A percentile compares a stretch with the other conserved stretches of the same genome.
Evolutionary conservation across 495 filamentous ascomycete species (phyloP).

Genomic region (Aspergillus cristatus): DNA sequence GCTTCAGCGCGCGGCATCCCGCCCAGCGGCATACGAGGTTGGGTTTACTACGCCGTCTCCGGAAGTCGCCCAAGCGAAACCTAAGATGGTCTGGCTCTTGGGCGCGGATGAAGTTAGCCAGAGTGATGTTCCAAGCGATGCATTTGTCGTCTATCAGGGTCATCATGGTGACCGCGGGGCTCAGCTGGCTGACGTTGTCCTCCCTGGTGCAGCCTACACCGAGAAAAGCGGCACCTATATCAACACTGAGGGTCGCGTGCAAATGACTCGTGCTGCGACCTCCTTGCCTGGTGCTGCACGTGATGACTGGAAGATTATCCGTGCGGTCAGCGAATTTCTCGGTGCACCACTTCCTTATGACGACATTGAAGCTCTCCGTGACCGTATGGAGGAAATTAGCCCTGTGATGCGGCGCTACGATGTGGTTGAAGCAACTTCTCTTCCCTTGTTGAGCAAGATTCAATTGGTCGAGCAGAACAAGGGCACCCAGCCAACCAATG

Average conservation of each 20-base stretch:
- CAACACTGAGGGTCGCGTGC: slow-evolving; percentile 93
- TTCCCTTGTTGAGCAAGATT: slow-evolving; percentile 69
- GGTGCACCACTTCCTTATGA: slow-evolving; percentile 83
- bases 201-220: slow-evolving; percentile 90
- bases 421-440: slow-evolving; percentile 67
- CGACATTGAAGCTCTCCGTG: slow-evolving; percentile 73
- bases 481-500: slow-evolving; percentile 55
- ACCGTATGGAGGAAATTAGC: slow-evolving; percentile 91
- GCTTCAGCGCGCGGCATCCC: slow-evolving; percentile 84
- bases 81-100: slow-evolving; percentile 95
- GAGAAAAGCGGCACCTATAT: slow-evolving; percentile 96
- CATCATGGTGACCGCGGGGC: slow-evolving; percentile 94
- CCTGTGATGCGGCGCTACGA: slow-evolving; percentile 85
- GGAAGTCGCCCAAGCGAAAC: slow-evolving; percentile 65
- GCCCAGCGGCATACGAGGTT: slow-evolving; percentile 87
- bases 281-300: slow-evolving; percentile 77
- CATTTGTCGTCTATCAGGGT: slow-evolving; percentile 95
- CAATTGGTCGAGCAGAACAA: slow-evolving; percentile 95
- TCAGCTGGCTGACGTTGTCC: slow-evolving; percentile 84
- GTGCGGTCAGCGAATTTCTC: slow-evolving; percentile 85
- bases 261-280: slow-evolving; percentile 83
- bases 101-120: slow-evolving; percentile 84
- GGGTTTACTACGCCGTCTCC: slow-evolving; percentile 81
- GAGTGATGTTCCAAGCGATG: slow-evolving; percentile 79
- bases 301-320: slow-evolving; percentile 98